Base-by-base conservation (phyloP, 129 eudicot species). In the Silybum marianum region DNA sequence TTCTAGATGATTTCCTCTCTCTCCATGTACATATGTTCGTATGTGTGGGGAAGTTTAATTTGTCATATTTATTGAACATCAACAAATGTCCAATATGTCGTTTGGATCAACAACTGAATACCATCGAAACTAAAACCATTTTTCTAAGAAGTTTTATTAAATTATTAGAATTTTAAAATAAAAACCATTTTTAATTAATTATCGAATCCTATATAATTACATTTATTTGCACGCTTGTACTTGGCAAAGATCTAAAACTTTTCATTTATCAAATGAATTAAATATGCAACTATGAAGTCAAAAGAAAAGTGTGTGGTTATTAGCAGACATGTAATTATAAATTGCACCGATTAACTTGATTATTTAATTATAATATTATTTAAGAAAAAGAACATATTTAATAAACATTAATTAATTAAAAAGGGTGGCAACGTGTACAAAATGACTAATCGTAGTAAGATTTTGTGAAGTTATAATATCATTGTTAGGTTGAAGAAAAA, bases 401-500 rank as follows among this genome's bases (percentile, higher is more conserved):
- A 30, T 58, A 58, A 58, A 3, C 63, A 51, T 51, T 51, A 4
- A 3, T 51, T 71, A 78, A 40, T 0, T 26, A 44, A 46, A n/a
- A 69, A 25, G 14, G 68, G 66, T 21, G 24, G 34, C 70, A 22
- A 82, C 85, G 85, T 74, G 85, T 75, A 48, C 71, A 63, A 25
- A 73, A 73, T 71, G 71, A 62, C 7, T n/a, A 46, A 30, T 46
- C 13, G 68, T n/a, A 18, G 80, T 46, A 74, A 63, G 40, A 48
- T 65, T 74, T 78, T 10, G 18, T 44, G 2, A 11, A 73, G 44
- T 74, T 42, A 74, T 74, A 44, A 81, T 42, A 73, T 30, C 36
- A 46, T 22, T 65, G 79, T 74, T 74, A 82, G 85, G 85, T 81
- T 39, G 38, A 65, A 44, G 85, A 67, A 68, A 74, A 54, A 19